These are phyloP conservation scores for Suillus alpinus DNA, from an alignment of 768 basidiomycete species.

Conservation along the genomic window DNA sequence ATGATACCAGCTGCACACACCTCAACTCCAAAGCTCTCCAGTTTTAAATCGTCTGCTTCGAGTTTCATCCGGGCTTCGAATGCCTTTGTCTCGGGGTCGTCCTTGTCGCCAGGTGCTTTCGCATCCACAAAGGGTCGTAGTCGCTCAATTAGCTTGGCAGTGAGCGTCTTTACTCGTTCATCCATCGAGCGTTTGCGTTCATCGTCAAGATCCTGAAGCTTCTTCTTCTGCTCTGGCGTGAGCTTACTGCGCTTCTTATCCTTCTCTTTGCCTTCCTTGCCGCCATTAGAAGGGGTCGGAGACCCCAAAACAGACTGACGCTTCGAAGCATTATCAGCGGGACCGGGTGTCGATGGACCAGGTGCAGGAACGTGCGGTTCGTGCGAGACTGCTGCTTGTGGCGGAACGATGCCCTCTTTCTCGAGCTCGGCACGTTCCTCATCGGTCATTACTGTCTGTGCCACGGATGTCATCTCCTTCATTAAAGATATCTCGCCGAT, in stretches of 20 bases:
- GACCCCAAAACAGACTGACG: constrained; percentile 13
- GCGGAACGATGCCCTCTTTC: constrained; percentile 50
- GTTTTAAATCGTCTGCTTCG: constrained; percentile 93
- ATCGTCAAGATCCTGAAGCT: constrained; percentile 77
- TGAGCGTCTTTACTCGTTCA: constrained; percentile 70
- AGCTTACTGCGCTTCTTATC: constrained; percentile 50
- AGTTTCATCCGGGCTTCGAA: constrained; percentile 75
- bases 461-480: constrained; percentile 87
- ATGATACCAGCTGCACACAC: constrained; percentile 37
- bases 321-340: constrained; percentile 18
- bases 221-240: constrained; percentile 80
- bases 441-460: constrained; percentile 85
- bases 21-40: constrained; percentile 98
- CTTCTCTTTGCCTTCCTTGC: constrained; percentile 36
- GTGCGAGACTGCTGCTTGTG: constrained; percentile 14
- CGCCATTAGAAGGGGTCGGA: constrained; percentile 16
- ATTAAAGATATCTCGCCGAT: constrained; percentile 96
- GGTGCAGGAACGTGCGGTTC: constrained; percentile 9
- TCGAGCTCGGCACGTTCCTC: constrained; percentile 91
- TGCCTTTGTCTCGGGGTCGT: constrained; percentile 76
- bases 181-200: constrained; percentile 80
- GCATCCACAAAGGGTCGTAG: constrained; percentile 91
- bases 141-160: constrained; percentile 78
- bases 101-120: constrained; percentile 72
- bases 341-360: constrained; percentile 11